These are phyloP conservation scores for Rhodotorula toruloides DNA, from an alignment of 768 basidiomycete genomes.

Conservation along the genomic window DNA sequence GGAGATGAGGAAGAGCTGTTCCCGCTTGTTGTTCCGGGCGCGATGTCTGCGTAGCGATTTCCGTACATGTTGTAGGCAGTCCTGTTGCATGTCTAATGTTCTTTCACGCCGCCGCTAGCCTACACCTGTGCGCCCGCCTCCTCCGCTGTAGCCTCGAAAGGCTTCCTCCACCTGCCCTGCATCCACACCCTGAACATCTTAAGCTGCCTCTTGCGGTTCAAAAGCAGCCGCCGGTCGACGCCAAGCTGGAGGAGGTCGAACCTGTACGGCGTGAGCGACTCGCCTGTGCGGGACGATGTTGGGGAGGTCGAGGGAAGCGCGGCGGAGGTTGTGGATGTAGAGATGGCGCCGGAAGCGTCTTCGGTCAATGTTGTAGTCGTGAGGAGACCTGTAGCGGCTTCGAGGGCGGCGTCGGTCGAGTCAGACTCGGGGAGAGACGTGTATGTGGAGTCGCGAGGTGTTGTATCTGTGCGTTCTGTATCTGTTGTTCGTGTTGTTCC, in stretches of 20 bases:
- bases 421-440: too few species aligned
- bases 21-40: too few species aligned
- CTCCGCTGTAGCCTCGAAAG: not conserved
- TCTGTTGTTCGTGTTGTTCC: not conserved
- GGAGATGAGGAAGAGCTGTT: not conserved
- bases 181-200: constrained; percentile 98
- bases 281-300: not conserved
- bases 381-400: not conserved
- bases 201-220: constrained; percentile 87
- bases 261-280: not conserved
- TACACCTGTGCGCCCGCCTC: not conserved
- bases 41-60: too few species aligned
- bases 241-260: constrained; percentile 81
- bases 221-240: constrained; percentile 78
- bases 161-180: constrained; percentile 47
- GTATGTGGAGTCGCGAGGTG: not conserved
- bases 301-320: not conserved
- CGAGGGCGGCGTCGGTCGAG: not conserved
- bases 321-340: not conserved
- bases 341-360: not conserved
- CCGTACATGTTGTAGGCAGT: too few species aligned
- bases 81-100: too few species aligned
- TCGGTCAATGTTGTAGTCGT: not conserved
- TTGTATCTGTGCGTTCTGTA: too few species aligned
- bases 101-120: not conserved